Base-by-base conservation (phyloP, 2,329 filamentous ascomycete genomes). In the Fusarium verrucosum region DNA sequence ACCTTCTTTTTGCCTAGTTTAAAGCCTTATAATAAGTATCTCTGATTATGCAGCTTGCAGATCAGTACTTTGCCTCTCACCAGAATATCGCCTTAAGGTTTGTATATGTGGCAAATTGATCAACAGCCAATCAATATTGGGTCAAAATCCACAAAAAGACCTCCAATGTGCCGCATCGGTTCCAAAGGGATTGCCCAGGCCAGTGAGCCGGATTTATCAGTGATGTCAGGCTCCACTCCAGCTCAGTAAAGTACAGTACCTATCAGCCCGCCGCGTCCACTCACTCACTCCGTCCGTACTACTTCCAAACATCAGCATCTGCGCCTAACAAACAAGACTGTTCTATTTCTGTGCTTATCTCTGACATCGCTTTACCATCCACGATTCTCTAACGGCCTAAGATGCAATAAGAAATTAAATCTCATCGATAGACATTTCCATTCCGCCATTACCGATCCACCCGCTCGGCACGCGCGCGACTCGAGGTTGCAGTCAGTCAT, bases 221-320 rank as follows among this genome's bases (percentile, higher is more conserved):
- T 65, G 63, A 66, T 67, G 63, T 56, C 65, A 65, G 46, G 63
- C 46, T 30, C 63, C 63, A 67, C 63, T 23, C 17, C 11, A 66
- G 63, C 63, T 64, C n/a, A n/a, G n/a, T n/a, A n/a, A n/a, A n/a
- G n/a, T n/a, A n/a, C n/a, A n/a, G n/a, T n/a, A 58, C 26, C 26
- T 28, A 42, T 45, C 38, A 50, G 46, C 37, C 57, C 38, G 42
- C 49, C 22, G 58, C 26, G 55, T 56, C n/a, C 32, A 46, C 20
- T n/a, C 26, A n/a, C n/a, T n/a, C n/a, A n/a, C n/a, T n/a, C n/a
- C n/a, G n/a, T n/a, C 49, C 38, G 38, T 60, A 54, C 46, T 50
- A 49, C 50, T 41, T 35, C 23, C 42, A 28, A 67, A 58, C 47
- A 63, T 47, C 58, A 63, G 14, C 36, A 62, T 35, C 7, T 56